Evolutionary conservation across 2,329 filamentous ascomycete species (phyloP), one percentile per base, ranked within the genome.

Genomic region (Boeremia exigua): DNA sequence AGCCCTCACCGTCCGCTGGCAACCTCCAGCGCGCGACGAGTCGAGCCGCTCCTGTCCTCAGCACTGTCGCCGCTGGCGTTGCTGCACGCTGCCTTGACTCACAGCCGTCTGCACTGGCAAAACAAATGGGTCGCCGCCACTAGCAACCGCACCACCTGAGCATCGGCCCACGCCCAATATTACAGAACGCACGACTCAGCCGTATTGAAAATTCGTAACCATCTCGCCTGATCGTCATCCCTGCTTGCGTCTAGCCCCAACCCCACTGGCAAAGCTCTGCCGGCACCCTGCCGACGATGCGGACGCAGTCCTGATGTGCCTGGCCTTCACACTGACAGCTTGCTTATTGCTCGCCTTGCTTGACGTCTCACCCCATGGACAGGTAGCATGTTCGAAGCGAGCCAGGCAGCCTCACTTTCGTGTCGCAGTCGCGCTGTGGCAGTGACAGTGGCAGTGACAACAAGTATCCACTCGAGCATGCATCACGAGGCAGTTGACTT

Each of bases 161-260:
- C 50, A 23, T 4, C 28, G 27, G 17, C 25, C 39, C 43, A 19
- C 29, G 29, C 15, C 39, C 29, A 37, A 46, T 56, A 19, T 45
- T 62, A 67, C 59, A 61, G 60, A 68, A 72, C 69, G 54, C 58
- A 53, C 65, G 19, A 62, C 54, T 72, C 67, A 72, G 64, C 67
- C 43, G 62, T 68, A 51, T 57, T 56, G 36, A 59, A 62, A 30
- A 12, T 55, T 42, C 46, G 27, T 51, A 45, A 38, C 43, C 25
- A 7, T 2, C 25, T 19, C 19, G 25, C 33, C 27, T 25, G 42
- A 56, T 54, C 54, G 57, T 47, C 56, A 54, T 54, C 61, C 56
- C 54, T 56, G 55, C 53, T 49, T 58, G 45, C 56, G 23, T 60
- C 63, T 59, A 59, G 58, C 60, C 63, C 36, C 25, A 42, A 23